phyloP scores from a whole-genome alignment of 768 basidiomycete species.

The Ephemerocybe angulata region DNA sequence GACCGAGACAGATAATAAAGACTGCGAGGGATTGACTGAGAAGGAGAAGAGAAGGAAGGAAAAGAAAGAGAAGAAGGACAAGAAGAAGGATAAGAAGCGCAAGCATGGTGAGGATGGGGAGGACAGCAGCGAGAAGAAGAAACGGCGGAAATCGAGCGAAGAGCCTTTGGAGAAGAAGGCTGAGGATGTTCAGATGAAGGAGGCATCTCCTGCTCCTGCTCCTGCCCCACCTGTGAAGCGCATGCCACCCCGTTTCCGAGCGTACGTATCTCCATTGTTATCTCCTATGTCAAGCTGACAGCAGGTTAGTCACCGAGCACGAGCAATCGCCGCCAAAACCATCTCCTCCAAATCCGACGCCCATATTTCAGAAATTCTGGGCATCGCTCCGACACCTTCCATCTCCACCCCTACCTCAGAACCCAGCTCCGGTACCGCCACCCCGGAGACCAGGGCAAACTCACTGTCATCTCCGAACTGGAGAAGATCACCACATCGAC shows the following conservation, averaged over 20 bases:
- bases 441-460: slow-evolving; percentile 30
- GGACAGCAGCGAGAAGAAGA: slow-evolving; percentile 13
- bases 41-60: slow-evolving; percentile 20
- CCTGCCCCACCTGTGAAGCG: slow-evolving; percentile 13
- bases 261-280: slow-evolving; percentile 30
- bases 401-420: slow-evolving; percentile 17
- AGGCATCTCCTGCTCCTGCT: slow-evolving; percentile 1
- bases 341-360: slow-evolving; percentile 68
- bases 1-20: slow-evolving; percentile 22
- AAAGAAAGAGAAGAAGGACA: slow-evolving; percentile 32
- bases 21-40: slow-evolving; percentile 27
- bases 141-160: slow-evolving; percentile 14
- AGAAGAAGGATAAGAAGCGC: slow-evolving; percentile 24
- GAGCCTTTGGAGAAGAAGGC: slow-evolving; percentile 5
- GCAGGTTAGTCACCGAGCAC: slow-evolving; percentile 68
- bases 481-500: slow-evolving; percentile 66
- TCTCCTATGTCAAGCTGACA: not conserved
- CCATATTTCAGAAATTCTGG: slow-evolving; percentile 88
- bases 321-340: slow-evolving; percentile 76
- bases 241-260: slow-evolving; percentile 41
- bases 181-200: too few species aligned
- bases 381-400: slow-evolving; percentile 56
- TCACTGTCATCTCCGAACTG: slow-evolving; percentile 36
- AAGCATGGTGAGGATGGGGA: slow-evolving; percentile 22
- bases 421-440: slow-evolving; percentile 23